Base-by-base conservation (phyloP, 1,284 basidiomycete genomes). In the Naganishia albida region DNA sequence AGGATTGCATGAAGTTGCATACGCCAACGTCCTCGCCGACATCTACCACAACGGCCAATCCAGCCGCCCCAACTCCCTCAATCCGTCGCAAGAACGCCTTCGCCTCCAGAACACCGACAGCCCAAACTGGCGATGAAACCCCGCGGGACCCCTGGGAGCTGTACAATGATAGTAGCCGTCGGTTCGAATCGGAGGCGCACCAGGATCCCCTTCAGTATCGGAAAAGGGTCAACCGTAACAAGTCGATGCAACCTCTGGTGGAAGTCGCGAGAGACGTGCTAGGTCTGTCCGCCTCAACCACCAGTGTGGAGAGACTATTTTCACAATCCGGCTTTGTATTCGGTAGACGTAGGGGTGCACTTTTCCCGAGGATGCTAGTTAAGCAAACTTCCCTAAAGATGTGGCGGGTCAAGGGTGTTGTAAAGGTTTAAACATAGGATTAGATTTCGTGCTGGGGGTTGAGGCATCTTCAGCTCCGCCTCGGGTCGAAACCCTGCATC, bases 231-330 rank as follows among this genome's bases (percentile, higher is more conserved):
- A 8, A 38, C 34, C 20, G 23, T 25, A 40, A 26, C 4, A 23
- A 20, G 52, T 20, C 26, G 39, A 38, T 54, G 52, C 30, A 34
- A 30, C 52, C 52, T 20, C 34, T 54, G 52, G 52, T 30, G 20
- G 34, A 20, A 30, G 30, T 54, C 23, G 52, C 52, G 39, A 25
- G 39, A 26, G 52, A 54, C 34, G 30, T 54, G 26, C 39, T 54
- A 23, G 52, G 52, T 20, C 39, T 54, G 10, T 25, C 52, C 20
- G 52, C 26, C 20, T 54, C 52, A 25, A 30, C 39, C 26, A 30
- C 39, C 12, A 54, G 52, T 54, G 52, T 54, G 26, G 52, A 40
- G 34, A 54, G 52, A 30, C 34, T 54, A 40, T 54, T 54, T 25
- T 54, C 52, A 7, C 52, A 39, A 34, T 54, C 52, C 26, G 52